Base-by-base conservation (phyloP, 306 rosid species). In the Inga leiocalycina region DNA sequence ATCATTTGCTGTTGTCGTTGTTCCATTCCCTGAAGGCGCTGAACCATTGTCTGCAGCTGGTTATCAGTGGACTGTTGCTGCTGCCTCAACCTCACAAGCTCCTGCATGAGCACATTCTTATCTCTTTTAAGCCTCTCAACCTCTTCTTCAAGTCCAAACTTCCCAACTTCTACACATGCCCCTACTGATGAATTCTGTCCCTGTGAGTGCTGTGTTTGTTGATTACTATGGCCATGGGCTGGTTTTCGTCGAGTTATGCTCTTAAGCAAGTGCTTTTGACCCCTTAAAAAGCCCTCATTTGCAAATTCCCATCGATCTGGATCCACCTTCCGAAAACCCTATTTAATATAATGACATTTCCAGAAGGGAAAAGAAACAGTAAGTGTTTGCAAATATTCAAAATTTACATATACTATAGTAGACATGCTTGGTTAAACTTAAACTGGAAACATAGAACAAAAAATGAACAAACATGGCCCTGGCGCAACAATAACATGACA, bases 271-370 rank as follows among this genome's bases (percentile, higher is more conserved):
- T 96, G 98, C 81, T 94, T 96, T 85, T 96, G 97, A 82, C 97
- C 99, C 86, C 94, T 91, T 89, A 96, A 85, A 84, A 96, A 96
- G 43, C 95, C 97, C 85, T 94, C 99, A 79, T 96, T 92, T 49
- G 99, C 99, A 87, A 96, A 96, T 84, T 96, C 99, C 99, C 99
- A 96, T 72, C 97, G 94, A 82, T 96, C 99, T 48, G 99, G 99
- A 90, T 96, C 98, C 32, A 96, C 98, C 86, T 96, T 96, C 88
- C 98, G 93, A 75, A 96, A 96, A 65, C 99, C 99, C 99, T 96
- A 85, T 75, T 85, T 27, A 49, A 86, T 72, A 70, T 17, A 34
- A 69, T 17, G 57, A 76, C 32, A 22, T 84, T 37, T 39, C 43
- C 7, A 59, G 73, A 76, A 79, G 71, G 39, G 32, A 39, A 24